These are phyloP conservation scores for Orbilia brochopaga DNA, from an alignment of 2,329 filamentous ascomycete species.

Conservation along the genomic window DNA sequence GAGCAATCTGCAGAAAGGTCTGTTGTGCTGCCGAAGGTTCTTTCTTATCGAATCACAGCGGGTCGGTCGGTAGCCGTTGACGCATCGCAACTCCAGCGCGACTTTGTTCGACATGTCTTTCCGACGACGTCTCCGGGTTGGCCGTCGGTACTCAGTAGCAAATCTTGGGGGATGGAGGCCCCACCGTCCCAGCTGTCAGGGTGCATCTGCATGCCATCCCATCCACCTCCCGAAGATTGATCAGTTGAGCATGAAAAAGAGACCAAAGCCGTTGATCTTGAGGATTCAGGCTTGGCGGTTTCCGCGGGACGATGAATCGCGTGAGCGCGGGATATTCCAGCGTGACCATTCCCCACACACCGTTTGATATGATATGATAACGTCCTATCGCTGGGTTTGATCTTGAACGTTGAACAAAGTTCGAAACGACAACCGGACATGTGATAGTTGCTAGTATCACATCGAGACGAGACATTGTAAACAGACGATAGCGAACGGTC, in stretches of 20 bases:
- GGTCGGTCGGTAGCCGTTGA: not conserved
- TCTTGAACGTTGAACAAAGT: not conserved
- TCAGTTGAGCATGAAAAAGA: not conserved
- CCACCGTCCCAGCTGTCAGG: slow-evolving; percentile 3
- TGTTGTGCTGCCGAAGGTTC: no score
- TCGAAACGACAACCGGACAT: no score
- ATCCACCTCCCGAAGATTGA: not conserved
- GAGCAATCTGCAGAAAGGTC: no score
- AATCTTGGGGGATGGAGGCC: not conserved
- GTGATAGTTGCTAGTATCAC: no score
- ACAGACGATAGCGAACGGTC: no score
- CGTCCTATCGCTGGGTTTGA: not conserved
- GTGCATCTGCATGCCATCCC: slow-evolving; percentile 4
- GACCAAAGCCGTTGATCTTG: not conserved
- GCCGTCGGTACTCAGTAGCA: no score
- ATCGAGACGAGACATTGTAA: no score
- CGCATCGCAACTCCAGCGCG: not conserved
- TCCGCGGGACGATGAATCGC: not conserved
- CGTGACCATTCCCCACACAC: slow-evolving; percentile 5
- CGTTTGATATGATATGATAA: slow-evolving; percentile 3
- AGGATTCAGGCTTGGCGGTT: not conserved
- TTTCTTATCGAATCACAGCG: no score
- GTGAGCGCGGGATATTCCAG: slow-evolving; percentile 7
- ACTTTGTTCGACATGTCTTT: slow-evolving; percentile 3
- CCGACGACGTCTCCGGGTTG: not conserved